Percentiles rank a stretch among this genome's conserved stretches.
phyloP scores from a whole-genome alignment of 257 asterid species.

The Ajuga chamaepitys region DNA sequence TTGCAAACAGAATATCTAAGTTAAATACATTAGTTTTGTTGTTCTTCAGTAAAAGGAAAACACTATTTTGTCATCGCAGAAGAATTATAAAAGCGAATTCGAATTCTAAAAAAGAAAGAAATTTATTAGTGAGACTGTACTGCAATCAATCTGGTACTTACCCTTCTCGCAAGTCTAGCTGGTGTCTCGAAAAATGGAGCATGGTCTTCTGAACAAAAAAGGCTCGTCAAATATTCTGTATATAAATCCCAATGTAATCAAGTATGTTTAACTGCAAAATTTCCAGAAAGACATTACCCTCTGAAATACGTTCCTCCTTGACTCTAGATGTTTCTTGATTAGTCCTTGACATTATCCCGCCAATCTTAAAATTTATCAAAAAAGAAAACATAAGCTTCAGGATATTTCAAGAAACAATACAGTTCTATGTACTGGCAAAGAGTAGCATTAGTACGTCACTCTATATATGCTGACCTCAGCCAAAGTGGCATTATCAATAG shows the following conservation, averaged over 20 bases:
- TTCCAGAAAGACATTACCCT: conserved; percentile 35
- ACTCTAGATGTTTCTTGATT: conserved; percentile 40
- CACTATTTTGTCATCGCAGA: background rate
- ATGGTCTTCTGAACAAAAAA: conserved; percentile 47
- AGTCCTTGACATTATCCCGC: conserved; percentile 23
- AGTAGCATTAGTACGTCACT: background rate
- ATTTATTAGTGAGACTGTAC: background rate
- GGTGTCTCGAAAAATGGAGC: conserved; percentile 50
- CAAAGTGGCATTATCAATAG: conserved; percentile 29
- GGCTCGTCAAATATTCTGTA: conserved; percentile 14
- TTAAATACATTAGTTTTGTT: background rate
- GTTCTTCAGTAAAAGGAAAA: background rate
- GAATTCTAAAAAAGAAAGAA: background rate
- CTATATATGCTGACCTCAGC: conserved; percentile 42
- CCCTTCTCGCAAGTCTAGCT: conserved; percentile 64
- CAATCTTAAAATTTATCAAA: conserved; percentile 28
- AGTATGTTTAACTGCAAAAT: background rate
- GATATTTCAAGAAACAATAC: conserved; percentile 4
- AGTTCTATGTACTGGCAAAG: conserved; percentile 7
- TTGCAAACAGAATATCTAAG: conserved; percentile 2
- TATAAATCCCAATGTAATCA: background rate
- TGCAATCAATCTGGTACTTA: conserved; percentile 24
- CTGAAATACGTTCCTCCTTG: conserved; percentile 33
- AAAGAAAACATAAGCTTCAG: conserved; percentile 21
- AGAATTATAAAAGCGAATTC: background rate